A percentile compares a stretch with the other conserved stretches of the same genome.
Conservation (phyloP, 106 monocot species). For the Dendrobium nobile region DNA sequence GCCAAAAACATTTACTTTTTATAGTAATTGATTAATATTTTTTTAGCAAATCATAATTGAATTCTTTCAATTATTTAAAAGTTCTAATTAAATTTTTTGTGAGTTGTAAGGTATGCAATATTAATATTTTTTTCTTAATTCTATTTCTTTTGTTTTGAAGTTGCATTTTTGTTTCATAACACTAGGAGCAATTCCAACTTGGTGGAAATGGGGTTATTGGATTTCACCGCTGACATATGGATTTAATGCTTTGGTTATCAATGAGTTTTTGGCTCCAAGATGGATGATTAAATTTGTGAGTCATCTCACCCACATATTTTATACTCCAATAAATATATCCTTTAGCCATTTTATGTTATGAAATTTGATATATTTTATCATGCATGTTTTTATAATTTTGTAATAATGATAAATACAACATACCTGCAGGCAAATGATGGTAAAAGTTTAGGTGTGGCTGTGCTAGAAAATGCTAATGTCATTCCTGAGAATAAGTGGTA, state of each 20-base stretch:
- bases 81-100: too few relatives aligned
- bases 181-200: slow-evolving; percentile 42
- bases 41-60: too few relatives aligned
- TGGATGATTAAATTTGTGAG: slow-evolving; percentile 47
- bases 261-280: slow-evolving; percentile 55
- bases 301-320: neutral
- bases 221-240: slow-evolving; percentile 53
- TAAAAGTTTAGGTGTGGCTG: slow-evolving; percentile 29
- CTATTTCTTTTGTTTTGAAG: too few relatives aligned
- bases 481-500: slow-evolving; percentile 56
- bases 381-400: neutral
- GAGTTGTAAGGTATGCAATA: too few relatives aligned
- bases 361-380: neutral
- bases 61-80: too few relatives aligned
- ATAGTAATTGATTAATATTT: too few relatives aligned
- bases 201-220: slow-evolving; percentile 82
- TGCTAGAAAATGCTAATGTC: slow-evolving; percentile 45
- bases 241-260: slow-evolving; percentile 47
- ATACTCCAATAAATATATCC: too few relatives aligned
- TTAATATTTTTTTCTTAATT: too few relatives aligned
- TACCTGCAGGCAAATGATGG: slow-evolving; percentile 10
- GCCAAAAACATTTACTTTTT: too few relatives aligned
- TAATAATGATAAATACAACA: neutral
- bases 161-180: too few relatives aligned
- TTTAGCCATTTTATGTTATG: neutral